Base-by-base conservation (phyloP, 2,329 filamentous ascomycete species). In the Drechslera avenae region DNA sequence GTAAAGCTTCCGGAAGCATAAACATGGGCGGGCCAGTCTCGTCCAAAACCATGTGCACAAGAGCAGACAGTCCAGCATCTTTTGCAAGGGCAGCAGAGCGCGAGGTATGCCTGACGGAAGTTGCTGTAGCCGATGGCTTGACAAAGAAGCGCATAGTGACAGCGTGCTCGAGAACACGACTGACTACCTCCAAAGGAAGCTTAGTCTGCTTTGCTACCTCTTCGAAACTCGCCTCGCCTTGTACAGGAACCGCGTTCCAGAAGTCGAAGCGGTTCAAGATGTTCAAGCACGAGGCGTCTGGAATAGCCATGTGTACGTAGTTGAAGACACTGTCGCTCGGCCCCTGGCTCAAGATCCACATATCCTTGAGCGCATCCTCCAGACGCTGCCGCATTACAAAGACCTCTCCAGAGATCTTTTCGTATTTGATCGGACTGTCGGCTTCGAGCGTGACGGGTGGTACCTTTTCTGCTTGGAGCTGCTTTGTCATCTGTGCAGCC, bases 251-350 rank as follows among this genome's bases (percentile, higher is more conserved):
- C 4, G 78, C 75, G 9, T 73, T 69, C 78, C 79, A 82, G 59
- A 83, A 81, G 57, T 82, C 68, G 60, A 82, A 82, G 54, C 79
- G 70, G 60, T 82, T 82, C 13, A 82, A 67, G 12, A 80, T 67
- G 56, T 80, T 79, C 31, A 82, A 71, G 26, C 57, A 60, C 5
- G 76, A 71, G 3, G 74, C 70, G 52, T 81, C 78, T 2, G 78
- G 78, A 39, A 79, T 72, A 28, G 64, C 70, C 41, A 57, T 66
- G 34, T 70, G 67, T 10, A 60, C 62, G 45, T 69, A 70, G 39
- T 70, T 70, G 53, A 79, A 80, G 18, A 80, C 73, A 46, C 78
- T 80, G 62, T 81, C 79, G 53, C 77, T 80, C 0, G 79, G 79
- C 0, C 79, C 79, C 43, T 79, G 76, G 5, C 73, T 72, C 3